phyloP scores from a whole-genome alignment of 2,329 filamentous ascomycete species.

The Elsinoe perseae region DNA sequence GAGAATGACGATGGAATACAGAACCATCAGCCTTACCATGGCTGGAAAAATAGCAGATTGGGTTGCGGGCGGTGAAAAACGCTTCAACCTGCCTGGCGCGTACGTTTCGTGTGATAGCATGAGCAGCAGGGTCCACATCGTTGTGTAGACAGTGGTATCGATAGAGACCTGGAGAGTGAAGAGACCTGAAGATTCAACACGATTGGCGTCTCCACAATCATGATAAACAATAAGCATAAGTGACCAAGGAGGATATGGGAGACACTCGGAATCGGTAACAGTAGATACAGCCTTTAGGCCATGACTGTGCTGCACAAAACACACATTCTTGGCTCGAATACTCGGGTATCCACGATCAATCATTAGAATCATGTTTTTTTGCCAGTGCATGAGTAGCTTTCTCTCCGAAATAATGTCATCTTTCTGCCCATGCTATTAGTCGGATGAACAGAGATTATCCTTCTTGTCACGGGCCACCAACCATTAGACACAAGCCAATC shows the following conservation, averaged over 20 bases:
- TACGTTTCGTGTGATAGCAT: neutral
- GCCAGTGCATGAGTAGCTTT: too few species aligned
- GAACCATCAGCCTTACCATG: conserved; percentile 6
- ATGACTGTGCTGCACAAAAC: neutral
- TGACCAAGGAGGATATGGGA: too few species aligned
- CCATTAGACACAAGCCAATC: neutral
- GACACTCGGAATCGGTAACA: too few species aligned
- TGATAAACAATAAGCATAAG: too few species aligned
- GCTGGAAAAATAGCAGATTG: conserved; percentile 10
- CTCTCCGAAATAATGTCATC: neutral
- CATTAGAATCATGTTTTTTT: too few species aligned
- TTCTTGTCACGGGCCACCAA: conserved; percentile 4
- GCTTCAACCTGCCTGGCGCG: neutral
- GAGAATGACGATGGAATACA: neutral
- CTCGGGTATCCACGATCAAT: neutral
- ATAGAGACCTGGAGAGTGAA: neutral
- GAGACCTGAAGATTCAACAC: neutral
- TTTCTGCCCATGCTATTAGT: neutral
- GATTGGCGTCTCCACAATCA: neutral
- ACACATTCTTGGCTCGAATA: neutral
- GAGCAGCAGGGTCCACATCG: neutral
- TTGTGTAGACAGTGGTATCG: neutral
- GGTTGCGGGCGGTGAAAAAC: conserved; percentile 1
- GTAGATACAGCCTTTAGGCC: neutral
- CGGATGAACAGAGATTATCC: neutral